These are phyloP conservation scores for Neurospora crassa DNA, from an alignment of 2,329 filamentous ascomycete species.

Conservation along the genomic window DNA sequence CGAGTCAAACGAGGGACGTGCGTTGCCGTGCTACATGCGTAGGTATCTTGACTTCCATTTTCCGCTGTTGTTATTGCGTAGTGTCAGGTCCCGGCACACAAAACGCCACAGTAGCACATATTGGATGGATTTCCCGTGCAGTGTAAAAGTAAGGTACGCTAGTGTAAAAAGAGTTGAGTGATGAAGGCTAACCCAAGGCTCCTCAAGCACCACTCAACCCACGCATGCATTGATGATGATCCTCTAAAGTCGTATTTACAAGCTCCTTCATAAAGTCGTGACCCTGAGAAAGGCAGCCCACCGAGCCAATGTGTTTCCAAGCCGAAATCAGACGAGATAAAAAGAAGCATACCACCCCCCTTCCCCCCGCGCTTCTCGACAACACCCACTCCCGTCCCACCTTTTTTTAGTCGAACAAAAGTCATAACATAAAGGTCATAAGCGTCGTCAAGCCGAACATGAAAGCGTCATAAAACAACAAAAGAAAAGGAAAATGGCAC, in stretches of 20 bases:
- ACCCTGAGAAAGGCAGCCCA: slow-evolving; percentile 1
- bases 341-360: not conserved
- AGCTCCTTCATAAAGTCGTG: slow-evolving; percentile 12
- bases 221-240: not conserved
- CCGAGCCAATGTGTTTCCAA: not conserved
- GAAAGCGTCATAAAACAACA: slow-evolving; percentile 6
- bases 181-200: not conserved
- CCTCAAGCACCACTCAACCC: not conserved
- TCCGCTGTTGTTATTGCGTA: not conserved
- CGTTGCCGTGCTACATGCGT: not conserved
- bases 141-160: not conserved
- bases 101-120: not conserved
- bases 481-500: slow-evolving; percentile 3
- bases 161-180: not conserved
- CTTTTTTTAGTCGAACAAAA: not conserved
- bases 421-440: slow-evolving; percentile 1
- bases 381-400: not conserved
- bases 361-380: not conserved
- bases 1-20: not conserved
- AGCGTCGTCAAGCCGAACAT: not conserved
- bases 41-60: not conserved
- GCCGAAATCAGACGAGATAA: not conserved
- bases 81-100: not conserved
- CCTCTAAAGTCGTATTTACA: not conserved
- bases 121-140: not conserved